phyloP scores from a whole-genome alignment of 768 basidiomycete species.

The Inosperma sp. region DNA sequence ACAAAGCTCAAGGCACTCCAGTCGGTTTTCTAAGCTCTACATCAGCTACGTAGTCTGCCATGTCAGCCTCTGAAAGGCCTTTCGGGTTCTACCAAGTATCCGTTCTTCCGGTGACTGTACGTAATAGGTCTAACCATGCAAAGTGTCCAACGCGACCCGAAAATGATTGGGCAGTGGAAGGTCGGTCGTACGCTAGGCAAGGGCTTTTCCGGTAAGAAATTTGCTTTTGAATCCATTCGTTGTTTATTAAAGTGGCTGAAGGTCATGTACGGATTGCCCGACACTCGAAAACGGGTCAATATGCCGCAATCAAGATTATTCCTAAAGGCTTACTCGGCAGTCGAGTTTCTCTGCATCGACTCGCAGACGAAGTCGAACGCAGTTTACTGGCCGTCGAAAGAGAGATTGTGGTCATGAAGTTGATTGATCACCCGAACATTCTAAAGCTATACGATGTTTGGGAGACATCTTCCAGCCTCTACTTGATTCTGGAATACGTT shows the following conservation, averaged over 20 bases:
- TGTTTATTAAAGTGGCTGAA: conserved; percentile 25
- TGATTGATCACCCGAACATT: conserved; percentile 92
- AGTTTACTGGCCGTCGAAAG: conserved; percentile 78
- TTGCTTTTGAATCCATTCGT: background rate
- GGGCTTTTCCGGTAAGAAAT: conserved; percentile 63
- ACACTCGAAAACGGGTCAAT: conserved; percentile 82
- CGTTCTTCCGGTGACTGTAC: background rate
- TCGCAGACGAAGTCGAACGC: conserved; percentile 72
- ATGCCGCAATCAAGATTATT: conserved; percentile 93
- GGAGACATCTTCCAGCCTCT: conserved; percentile 88
- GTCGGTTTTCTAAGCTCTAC: conserved; percentile 4
- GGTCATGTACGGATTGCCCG: conserved; percentile 89
- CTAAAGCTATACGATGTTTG: conserved; percentile 95
- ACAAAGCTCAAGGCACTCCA: background rate
- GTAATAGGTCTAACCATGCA: too few relatives aligned
- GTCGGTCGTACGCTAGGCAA: conserved; percentile 80
- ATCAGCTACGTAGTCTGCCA: conserved; percentile 6
- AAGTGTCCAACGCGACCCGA: conserved; percentile 45
- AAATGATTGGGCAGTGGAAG: conserved; percentile 78
- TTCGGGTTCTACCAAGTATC: background rate
- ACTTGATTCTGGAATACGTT: conserved; percentile 90
- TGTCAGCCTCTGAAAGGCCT: conserved; percentile 12
- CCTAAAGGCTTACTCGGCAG: conserved; percentile 69
- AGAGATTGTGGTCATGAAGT: conserved; percentile 97
- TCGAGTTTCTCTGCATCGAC: conserved; percentile 60